Evolutionary conservation across 129 eudicot species (phyloP), one percentile per base, ranked within the genome.

Genomic region (Lactuca saligna): DNA sequence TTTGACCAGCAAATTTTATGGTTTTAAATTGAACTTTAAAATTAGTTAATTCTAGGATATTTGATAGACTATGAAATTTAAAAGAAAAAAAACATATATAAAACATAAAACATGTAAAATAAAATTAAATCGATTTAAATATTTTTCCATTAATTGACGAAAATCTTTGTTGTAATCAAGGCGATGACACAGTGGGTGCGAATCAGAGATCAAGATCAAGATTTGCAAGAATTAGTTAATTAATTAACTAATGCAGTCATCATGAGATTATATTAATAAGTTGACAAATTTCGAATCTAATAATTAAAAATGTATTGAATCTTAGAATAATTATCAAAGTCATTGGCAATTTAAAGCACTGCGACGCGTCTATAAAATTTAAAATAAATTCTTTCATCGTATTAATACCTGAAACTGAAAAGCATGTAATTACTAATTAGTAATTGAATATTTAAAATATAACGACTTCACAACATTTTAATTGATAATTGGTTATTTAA

Each of bases 141-240:
- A 44, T 2, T 48, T 59, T 39, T 12, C 11, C 25, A 59, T 48
- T 31, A 34, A 48, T 38, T 56, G 44, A 63, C 78, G 78, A 35
- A 63, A 61, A 73, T 75, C 57, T 38, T 58, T 75, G 80, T 74
- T 60, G 74, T 61, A 39, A 69, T 75, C 68, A 75, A 75, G 80
- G 80, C 38, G 68, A 16, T 71, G 73, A 57, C 68, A 75, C 53
- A 29, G 33, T 64, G 60, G 8, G 17, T 13, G 54, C 73, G 54
- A 58, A 66, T 75, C 60, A 20, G 61, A 75, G 66, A 61, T 67
- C 79, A 67, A 75, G 74, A 75, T 75, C 79, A 66, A 75, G 79
- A 75, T 75, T 75, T 48, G 42, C 15, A 37, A 50, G 73, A 60
- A 66, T 46, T 57, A 34, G 6, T 34, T 20, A 58, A 66, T n/a